A percentile compares a stretch with the other conserved stretches of the same genome.
phyloP scores from a whole-genome alignment of 1,284 basidiomycete genomes.

The Calocybe gambosa region DNA sequence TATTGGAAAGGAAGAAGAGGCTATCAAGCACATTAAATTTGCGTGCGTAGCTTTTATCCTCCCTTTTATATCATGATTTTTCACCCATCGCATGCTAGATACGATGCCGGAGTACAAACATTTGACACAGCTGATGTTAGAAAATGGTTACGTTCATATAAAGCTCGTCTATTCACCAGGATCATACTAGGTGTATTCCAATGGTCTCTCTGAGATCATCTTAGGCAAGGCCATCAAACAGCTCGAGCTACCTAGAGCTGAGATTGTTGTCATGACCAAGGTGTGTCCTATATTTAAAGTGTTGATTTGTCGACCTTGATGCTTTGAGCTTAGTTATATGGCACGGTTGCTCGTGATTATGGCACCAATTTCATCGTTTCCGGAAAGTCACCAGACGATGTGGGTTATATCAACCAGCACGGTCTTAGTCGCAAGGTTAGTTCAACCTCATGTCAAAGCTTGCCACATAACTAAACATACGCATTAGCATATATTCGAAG shows the following conservation, averaged over 20 bases:
- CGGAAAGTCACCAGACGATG: slow-evolving; percentile 25
- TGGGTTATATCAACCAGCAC: slow-evolving; percentile 54
- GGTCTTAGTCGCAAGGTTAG: slow-evolving; percentile 46
- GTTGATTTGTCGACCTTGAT: no score
- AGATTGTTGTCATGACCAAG: slow-evolving; percentile 77
- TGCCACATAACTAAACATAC: background rate
- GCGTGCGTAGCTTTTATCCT: slow-evolving; percentile 8
- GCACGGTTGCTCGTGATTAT: slow-evolving; percentile 28
- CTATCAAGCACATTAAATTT: slow-evolving; percentile 43
- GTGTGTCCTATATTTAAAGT: slow-evolving; percentile 22
- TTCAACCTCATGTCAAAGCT: background rate
- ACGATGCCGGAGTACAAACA: slow-evolving; percentile 39
- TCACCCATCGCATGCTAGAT: slow-evolving; percentile 28
- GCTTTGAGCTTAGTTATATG: slow-evolving; percentile 26
- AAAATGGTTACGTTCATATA: background rate
- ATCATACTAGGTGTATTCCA: slow-evolving; percentile 54
- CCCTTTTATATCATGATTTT: background rate
- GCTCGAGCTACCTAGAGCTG: slow-evolving; percentile 63
- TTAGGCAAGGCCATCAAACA: slow-evolving; percentile 77
- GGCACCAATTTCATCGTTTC: slow-evolving; percentile 10
- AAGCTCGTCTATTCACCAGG: slow-evolving; percentile 65
- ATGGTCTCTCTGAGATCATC: slow-evolving; percentile 67
- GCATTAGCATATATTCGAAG: slow-evolving; percentile 59
- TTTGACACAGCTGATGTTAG: background rate
- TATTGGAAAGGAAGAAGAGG: slow-evolving; percentile 46